Evolutionary conservation across 768 basidiomycete genomes (phyloP).

Genomic region (Amanita phalloides): DNA sequence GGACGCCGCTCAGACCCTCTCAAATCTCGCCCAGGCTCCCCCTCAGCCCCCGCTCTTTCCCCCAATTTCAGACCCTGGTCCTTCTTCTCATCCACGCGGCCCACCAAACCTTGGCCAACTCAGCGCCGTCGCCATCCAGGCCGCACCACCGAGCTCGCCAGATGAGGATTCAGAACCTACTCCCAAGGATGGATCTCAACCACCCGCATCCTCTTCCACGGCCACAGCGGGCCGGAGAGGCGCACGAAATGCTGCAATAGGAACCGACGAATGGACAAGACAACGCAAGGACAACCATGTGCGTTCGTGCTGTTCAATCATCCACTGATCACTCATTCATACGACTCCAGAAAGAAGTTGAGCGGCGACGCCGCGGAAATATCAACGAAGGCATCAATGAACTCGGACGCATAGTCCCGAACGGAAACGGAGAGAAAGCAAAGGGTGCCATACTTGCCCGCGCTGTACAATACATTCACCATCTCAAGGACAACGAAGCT

Average conservation of each 20-base stretch:
- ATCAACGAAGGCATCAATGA: slow-evolving; percentile 97
- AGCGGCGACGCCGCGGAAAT: slow-evolving; percentile 86
- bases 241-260: slow-evolving; percentile 50
- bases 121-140: slow-evolving; percentile 41
- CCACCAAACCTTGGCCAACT: slow-evolving; percentile 55
- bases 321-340: neutral
- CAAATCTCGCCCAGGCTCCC: slow-evolving; percentile 38
- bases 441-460: slow-evolving; percentile 85
- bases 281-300: slow-evolving; percentile 80
- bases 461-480: slow-evolving; percentile 87
- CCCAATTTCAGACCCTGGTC: slow-evolving; percentile 54
- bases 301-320: slow-evolving; percentile 13
- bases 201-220: slow-evolving; percentile 13
- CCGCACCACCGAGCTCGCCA: slow-evolving; percentile 16
- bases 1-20: slow-evolving; percentile 49
- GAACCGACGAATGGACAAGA: slow-evolving; percentile 69
- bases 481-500: slow-evolving; percentile 84
- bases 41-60: slow-evolving; percentile 25
- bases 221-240: slow-evolving; percentile 31
- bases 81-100: slow-evolving; percentile 63
- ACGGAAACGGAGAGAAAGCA: slow-evolving; percentile 76
- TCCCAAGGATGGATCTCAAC: slow-evolving; percentile 9
- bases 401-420: slow-evolving; percentile 81
- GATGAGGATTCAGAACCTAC: slow-evolving; percentile 6
- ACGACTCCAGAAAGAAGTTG: slow-evolving; percentile 86